A percentile compares a stretch with the other conserved stretches of the same genome.
phyloP scores from a whole-genome alignment of 2,329 filamentous ascomycete species.

The Cladosporium velox region DNA sequence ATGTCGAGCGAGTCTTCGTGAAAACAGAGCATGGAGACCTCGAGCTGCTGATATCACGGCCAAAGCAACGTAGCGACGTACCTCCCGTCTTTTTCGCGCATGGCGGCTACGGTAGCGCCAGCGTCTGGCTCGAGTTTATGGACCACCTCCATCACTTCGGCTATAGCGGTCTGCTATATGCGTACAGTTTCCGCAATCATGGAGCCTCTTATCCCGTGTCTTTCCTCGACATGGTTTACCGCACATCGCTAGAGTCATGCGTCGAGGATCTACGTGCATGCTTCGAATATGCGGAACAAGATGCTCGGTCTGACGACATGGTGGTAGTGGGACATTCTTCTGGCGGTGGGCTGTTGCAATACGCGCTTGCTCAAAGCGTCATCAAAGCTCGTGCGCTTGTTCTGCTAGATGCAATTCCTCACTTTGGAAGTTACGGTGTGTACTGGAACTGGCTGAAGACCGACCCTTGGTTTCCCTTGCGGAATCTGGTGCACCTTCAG shows the following conservation, averaged over 20 bases:
- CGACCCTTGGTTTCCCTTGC: conserved; percentile 53
- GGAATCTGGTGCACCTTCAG: conserved; percentile 50
- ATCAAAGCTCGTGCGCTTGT: conserved; percentile 11
- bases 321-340: conserved; percentile 55
- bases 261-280: conserved; percentile 49
- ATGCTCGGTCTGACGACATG: conserved; percentile 28
- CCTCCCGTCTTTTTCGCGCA: conserved; percentile 53
- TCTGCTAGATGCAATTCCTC: conserved; percentile 22
- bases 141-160: conserved; percentile 45
- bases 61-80: conserved; percentile 35
- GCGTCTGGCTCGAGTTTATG: conserved; percentile 57
- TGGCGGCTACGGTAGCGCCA: conserved; percentile 57
- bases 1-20: conserved; percentile 20
- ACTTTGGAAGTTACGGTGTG: conserved; percentile 37
- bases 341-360: conserved; percentile 55
- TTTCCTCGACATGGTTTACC: conserved; percentile 53
- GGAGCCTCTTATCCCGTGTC: conserved; percentile 55
- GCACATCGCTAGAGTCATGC: conserved; percentile 47
- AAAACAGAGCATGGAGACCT: conserved; percentile 48
- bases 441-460: conserved; percentile 51
- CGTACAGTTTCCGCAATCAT: conserved; percentile 56
- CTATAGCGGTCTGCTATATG: conserved; percentile 52
- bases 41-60: conserved; percentile 51
- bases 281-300: conserved; percentile 37
- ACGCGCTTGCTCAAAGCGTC: conserved; percentile 43